A percentile compares a stretch with the other conserved stretches of the same genome.
phyloP scores from a whole-genome alignment of 1,284 basidiomycete genomes.

The Boletus subluridellus region DNA sequence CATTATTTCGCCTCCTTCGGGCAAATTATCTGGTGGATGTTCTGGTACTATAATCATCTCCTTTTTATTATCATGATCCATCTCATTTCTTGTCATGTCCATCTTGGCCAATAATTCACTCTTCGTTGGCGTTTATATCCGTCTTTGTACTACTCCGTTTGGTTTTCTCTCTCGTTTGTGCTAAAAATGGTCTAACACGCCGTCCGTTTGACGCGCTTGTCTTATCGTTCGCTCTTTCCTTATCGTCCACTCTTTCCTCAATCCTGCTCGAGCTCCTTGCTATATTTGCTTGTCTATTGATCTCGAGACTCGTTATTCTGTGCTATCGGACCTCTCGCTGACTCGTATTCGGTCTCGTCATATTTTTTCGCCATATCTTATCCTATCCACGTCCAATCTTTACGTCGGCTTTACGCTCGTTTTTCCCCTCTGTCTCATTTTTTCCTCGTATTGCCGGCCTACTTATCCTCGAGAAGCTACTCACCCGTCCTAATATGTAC shows the following conservation, averaged over 20 bases:
- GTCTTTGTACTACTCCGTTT: constrained; percentile 14
- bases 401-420: background rate
- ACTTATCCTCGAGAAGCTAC: constrained; percentile 7
- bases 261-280: background rate
- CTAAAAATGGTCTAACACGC: constrained; percentile 15
- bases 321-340: constrained; percentile 14
- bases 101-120: constrained; percentile 12
- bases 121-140: constrained; percentile 12
- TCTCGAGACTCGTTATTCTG: constrained; percentile 9
- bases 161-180: constrained; percentile 1
- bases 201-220: constrained; percentile 3
- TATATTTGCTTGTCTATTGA: constrained; percentile 8
- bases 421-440: background rate
- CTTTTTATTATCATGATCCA: background rate
- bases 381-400: background rate
- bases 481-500: constrained; percentile 19
- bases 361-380: constrained; percentile 9
- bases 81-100: constrained; percentile 16
- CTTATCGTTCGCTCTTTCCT: constrained; percentile 8
- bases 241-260: constrained; percentile 1
- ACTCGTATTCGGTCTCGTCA: constrained; percentile 13
- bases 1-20: constrained; percentile 2
- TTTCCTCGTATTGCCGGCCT: background rate
- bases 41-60: constrained; percentile 5
- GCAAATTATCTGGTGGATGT: constrained; percentile 9